Percentiles rank a stretch among this genome's conserved stretches.
Evolutionary conservation across 176 grass and related monocot genomes (phyloP).

Genomic region (Musa beccarii): DNA sequence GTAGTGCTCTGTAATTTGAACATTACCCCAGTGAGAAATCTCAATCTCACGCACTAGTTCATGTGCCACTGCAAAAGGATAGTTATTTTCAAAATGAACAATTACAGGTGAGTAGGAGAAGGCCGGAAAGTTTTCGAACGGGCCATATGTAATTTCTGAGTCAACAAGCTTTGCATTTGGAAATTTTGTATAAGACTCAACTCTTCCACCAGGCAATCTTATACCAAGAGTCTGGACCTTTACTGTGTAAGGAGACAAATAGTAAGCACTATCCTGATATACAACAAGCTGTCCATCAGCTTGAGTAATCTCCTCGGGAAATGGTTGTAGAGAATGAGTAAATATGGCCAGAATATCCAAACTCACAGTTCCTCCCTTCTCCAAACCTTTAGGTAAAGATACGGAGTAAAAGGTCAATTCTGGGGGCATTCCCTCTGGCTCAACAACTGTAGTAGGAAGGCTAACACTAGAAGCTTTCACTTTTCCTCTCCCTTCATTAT

Average conservation of each 20-base stretch:
- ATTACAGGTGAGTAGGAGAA: conserved; percentile 65
- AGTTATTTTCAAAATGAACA: conserved; percentile 95
- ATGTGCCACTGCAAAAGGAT: conserved; percentile 85
- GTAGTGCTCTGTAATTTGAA: conserved; percentile 86
- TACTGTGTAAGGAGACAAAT: conserved; percentile 70
- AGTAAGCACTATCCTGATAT: conserved; percentile 77
- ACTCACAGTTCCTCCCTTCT: conserved; percentile 52
- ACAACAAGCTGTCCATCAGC: conserved; percentile 86
- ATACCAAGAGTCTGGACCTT: conserved; percentile 76
- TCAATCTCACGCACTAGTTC: conserved; percentile 86
- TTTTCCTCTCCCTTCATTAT: conserved; percentile 61
- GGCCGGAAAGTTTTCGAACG: conserved; percentile 55
- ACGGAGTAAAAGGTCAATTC: conserved; percentile 74
- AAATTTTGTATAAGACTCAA: conserved; percentile 88
- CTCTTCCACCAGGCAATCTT: conserved; percentile 71
- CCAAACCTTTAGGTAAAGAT: conserved; percentile 58
- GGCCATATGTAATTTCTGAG: conserved; percentile 83
- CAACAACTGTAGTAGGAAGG: conserved; percentile 50
- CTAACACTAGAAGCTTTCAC: conserved; percentile 28
- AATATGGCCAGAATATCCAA: conserved; percentile 69
- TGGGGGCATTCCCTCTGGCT: conserved; percentile 55
- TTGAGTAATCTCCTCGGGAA: conserved; percentile 95
- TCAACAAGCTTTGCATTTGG: conserved; percentile 60
- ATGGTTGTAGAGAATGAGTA: conserved; percentile 70
- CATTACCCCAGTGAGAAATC: conserved; percentile 95